Conservation (phyloP, 2,329 filamentous ascomycete species). For the Phyllosticta ampelicida region DNA sequence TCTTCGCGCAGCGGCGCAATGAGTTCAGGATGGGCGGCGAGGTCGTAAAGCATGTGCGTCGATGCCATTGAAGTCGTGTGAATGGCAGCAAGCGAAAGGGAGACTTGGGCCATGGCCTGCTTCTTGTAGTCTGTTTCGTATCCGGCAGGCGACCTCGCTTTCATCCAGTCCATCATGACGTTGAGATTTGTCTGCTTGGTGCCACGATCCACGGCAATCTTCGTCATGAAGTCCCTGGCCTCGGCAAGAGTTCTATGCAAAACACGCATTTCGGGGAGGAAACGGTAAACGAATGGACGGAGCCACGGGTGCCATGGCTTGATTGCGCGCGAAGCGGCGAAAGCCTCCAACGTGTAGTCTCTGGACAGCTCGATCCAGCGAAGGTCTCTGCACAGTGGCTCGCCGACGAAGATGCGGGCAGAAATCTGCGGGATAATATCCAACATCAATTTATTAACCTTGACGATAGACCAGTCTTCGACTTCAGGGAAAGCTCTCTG, state of each 20-base stretch:
- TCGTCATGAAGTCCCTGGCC: slow-evolving; percentile 9
- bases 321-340: slow-evolving; percentile 7
- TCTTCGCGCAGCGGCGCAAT: slow-evolving; percentile 13
- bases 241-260: slow-evolving; percentile 10
- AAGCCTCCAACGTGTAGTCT: slow-evolving; percentile 30
- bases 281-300: slow-evolving; percentile 3
- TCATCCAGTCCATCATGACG: slow-evolving; percentile 7
- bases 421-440: slow-evolving; percentile 39
- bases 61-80: slow-evolving; percentile 16
- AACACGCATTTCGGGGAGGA: slow-evolving; percentile 4
- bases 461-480: slow-evolving; percentile 32
- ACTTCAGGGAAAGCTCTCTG: slow-evolving; percentile 19
- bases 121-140: slow-evolving; percentile 9
- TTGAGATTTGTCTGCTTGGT: background rate
- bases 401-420: slow-evolving; percentile 39
- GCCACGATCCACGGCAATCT: slow-evolving; percentile 8
- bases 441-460: slow-evolving; percentile 27
- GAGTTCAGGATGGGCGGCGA: slow-evolving; percentile 13
- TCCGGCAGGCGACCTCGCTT: slow-evolving; percentile 4
- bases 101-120: slow-evolving; percentile 5
- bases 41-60: slow-evolving; percentile 14
- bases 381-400: slow-evolving; percentile 36
- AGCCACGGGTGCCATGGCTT: slow-evolving; percentile 10
- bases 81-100: slow-evolving; percentile 14
- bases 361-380: slow-evolving; percentile 39